Evolutionary conservation across 2,329 filamentous ascomycete genomes (phyloP).

Genomic region (Tolypocladium tropicale): DNA sequence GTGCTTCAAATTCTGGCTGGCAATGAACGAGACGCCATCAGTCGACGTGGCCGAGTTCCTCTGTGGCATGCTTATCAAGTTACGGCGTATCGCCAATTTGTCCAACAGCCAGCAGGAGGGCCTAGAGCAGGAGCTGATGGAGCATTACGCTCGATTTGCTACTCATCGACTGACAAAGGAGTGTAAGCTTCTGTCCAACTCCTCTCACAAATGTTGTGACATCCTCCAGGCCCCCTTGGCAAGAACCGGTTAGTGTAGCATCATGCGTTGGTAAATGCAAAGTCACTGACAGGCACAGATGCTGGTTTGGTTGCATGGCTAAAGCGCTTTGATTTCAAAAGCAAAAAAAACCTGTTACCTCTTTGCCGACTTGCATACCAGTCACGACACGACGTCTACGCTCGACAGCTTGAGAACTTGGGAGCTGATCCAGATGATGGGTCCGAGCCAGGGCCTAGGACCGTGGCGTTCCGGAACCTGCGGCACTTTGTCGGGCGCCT

Average conservation of each 20-base stretch:
- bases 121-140: background rate
- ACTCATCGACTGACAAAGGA: constrained; percentile 13
- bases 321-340: background rate
- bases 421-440: constrained; percentile 4
- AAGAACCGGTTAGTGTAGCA: too few species aligned
- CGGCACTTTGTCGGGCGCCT: constrained; percentile 35
- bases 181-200: constrained; percentile 4
- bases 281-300: background rate
- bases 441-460: background rate
- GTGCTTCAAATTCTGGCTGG: constrained; percentile 30
- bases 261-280: too few species aligned
- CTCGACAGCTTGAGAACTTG: constrained; percentile 6
- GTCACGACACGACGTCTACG: constrained; percentile 8
- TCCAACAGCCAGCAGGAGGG: background rate
- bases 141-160: constrained; percentile 10
- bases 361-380: constrained; percentile 5
- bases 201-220: background rate
- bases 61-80: constrained; percentile 8
- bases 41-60: constrained; percentile 20
- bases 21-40: constrained; percentile 23
- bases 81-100: background rate
- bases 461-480: constrained; percentile 6
- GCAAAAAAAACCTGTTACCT: background rate
- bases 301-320: background rate
- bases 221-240: background rate